Evolutionary conservation across 345 rosid genomes (phyloP), one percentile per base, ranked within the genome.

Genomic region (Salix exigua): DNA sequence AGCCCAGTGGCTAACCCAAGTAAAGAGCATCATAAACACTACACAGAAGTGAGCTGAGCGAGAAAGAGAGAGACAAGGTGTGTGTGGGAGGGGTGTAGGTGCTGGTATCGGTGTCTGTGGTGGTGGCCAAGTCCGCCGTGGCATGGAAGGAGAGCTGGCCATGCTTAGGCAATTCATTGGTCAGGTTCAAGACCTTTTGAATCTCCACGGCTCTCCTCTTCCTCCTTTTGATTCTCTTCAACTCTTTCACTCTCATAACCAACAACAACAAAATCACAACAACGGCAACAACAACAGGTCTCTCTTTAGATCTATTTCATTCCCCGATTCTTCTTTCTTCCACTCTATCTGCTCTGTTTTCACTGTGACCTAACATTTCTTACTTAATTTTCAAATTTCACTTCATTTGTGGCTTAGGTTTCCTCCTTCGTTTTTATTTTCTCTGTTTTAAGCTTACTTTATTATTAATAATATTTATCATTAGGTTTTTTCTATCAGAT

Each of bases 81-180:
- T 18, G 62, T 4, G 28, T 48, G 60, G 1, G 25, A 33, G 37
- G 37, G 37, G 37, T 17, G 38, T 35, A 8, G 66, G 68, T 37
- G 7, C 9, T 19, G 48, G 73, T 64, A 8, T n/a, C 10, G 72
- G 50, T 35, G 1, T 17, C 23, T 6, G 21, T 8, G 28, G 70
- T 38, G 28, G 12, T 12, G 19, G 30, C 63, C n/a, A 30, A 2
- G 18, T 37, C 38, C 55, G 64, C 71, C 51, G 87, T 86, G 90
- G 91, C 87, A 94, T 94, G 98, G 97, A 90, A 90, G 94, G 88
- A 89, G 97, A 84, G 85, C 88, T 92, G 86, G 90, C 92, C 94
- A 88, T 93, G 99, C 96, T 95, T 72, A 88, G 97, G 88, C 99
- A 93, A 79, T 89, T 95, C 73, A 90, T 95, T 86, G 94, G 87